Conservation (phyloP, 1,284 basidiomycete genomes). For the Xerocomus subilludens region DNA sequence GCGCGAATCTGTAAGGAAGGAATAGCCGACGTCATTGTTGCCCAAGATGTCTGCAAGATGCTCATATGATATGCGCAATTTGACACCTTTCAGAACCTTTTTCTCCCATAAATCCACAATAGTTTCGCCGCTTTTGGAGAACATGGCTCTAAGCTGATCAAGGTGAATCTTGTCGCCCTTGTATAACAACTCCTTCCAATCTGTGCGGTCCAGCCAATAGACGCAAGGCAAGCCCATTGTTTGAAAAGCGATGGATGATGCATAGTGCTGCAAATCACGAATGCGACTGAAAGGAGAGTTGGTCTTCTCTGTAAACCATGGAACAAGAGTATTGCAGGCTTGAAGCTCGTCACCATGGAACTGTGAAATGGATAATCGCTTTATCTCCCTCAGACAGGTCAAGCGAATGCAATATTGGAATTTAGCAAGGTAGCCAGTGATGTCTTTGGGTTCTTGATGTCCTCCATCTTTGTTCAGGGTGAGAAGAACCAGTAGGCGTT, state of each 20-base stretch:
- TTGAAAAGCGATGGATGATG: not conserved
- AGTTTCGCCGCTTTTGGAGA: not conserved
- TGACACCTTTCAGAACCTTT: not conserved
- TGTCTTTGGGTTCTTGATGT: not conserved
- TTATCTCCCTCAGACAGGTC: not conserved
- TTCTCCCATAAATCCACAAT: conserved; percentile 6
- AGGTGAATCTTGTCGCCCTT: not conserved
- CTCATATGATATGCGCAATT: not conserved
- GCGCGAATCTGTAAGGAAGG: not conserved
- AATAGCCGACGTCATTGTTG: not conserved
- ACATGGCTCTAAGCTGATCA: not conserved
- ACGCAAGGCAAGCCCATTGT: conserved; percentile 10
- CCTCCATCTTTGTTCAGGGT: not conserved
- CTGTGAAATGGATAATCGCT: not conserved
- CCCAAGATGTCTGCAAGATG: not conserved
- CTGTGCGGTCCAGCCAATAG: not conserved
- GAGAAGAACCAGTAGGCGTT: not conserved
- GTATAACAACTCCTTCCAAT: conserved; percentile 1
- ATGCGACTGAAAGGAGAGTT: conserved; percentile 1
- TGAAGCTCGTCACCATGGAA: not conserved
- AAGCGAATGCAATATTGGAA: conserved; percentile 13
- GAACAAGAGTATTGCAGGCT: not conserved
- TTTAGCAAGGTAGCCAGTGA: conserved; percentile 6
- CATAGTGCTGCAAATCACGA: not conserved
- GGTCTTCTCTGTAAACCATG: conserved; percentile 18